These are phyloP conservation scores for Kockovaella imperatae DNA, from an alignment of 768 basidiomycete species.

Conservation along the genomic window DNA sequence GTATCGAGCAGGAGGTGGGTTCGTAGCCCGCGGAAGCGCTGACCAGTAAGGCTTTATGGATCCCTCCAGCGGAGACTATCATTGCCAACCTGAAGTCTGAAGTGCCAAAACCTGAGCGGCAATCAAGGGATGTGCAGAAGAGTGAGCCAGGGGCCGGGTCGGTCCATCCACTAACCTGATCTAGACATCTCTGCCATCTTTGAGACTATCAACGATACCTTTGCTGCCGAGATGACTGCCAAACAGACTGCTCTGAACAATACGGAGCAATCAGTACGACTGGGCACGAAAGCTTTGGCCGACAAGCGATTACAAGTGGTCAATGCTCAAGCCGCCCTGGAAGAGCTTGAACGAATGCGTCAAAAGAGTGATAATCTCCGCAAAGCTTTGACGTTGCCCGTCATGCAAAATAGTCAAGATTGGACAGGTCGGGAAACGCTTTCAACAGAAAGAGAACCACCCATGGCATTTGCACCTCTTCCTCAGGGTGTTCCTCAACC, in stretches of 20 bases:
- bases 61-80: conserved; percentile 60
- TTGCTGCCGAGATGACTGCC: conserved; percentile 69
- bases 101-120: conserved; percentile 69
- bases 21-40: neutral
- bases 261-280: conserved; percentile 76
- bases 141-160: conserved; percentile 7
- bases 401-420: no score
- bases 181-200: conserved; percentile 84
- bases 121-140: conserved; percentile 60
- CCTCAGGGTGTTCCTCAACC: neutral
- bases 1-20: conserved; percentile 79
- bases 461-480: conserved; percentile 28
- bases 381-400: conserved; percentile 54
- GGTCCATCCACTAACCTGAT: neutral
- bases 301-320: conserved; percentile 82
- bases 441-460: conserved; percentile 46
- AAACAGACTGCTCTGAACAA: conserved; percentile 84
- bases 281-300: conserved; percentile 80
- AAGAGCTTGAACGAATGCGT: conserved; percentile 69
- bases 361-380: conserved; percentile 80
- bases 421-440: conserved; percentile 58
- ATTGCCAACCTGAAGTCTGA: conserved; percentile 64
- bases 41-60: conserved; percentile 22
- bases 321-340: conserved; percentile 62
- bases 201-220: conserved; percentile 66